Conservation (phyloP, 768 basidiomycete genomes). For the Hygrocybe punicea region DNA sequence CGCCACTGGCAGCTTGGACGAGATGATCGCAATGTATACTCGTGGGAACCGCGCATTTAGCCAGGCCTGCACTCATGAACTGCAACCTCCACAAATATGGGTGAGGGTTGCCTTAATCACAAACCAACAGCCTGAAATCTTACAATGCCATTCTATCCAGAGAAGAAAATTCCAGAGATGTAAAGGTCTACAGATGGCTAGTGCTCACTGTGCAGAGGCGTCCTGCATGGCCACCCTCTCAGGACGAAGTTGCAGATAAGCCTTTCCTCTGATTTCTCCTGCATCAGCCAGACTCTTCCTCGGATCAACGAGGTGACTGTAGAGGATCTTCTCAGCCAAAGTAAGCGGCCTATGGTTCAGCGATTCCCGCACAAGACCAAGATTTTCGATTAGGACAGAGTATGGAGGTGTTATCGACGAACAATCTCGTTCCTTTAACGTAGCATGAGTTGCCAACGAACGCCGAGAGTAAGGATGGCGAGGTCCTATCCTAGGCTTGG, state of each 20-base stretch:
- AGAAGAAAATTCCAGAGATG: neutral
- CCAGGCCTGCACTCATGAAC: conserved; percentile 95
- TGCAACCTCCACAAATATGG: conserved; percentile 57
- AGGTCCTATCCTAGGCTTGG: neutral
- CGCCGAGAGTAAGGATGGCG: neutral
- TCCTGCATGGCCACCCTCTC: conserved; percentile 98
- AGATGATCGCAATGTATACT: conserved; percentile 98
- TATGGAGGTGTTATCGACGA: conserved; percentile 84
- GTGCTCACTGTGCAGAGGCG: conserved; percentile 78
- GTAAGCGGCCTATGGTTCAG: conserved; percentile 74
- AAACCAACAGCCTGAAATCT: conserved; percentile 23
- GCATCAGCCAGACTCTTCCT: conserved; percentile 62
- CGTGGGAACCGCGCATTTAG: conserved; percentile 77
- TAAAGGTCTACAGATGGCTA: neutral
- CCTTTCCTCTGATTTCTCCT: conserved; percentile 74
- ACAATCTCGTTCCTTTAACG: conserved; percentile 42
- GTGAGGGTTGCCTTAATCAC: conserved; percentile 3
- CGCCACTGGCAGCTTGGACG: conserved; percentile 90
- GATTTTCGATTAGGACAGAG: conserved; percentile 60
- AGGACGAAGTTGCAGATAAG: conserved; percentile 86
- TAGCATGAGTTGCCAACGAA: conserved; percentile 29
- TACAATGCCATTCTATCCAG: conserved; percentile 74
- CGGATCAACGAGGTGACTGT: conserved; percentile 84
- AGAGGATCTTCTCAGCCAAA: conserved; percentile 96
- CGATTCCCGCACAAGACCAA: conserved; percentile 63